These are phyloP conservation scores for Obelidium mucronatum DNA, from an alignment of 192 early-diverging fungal genomes.

Conservation along the genomic window DNA sequence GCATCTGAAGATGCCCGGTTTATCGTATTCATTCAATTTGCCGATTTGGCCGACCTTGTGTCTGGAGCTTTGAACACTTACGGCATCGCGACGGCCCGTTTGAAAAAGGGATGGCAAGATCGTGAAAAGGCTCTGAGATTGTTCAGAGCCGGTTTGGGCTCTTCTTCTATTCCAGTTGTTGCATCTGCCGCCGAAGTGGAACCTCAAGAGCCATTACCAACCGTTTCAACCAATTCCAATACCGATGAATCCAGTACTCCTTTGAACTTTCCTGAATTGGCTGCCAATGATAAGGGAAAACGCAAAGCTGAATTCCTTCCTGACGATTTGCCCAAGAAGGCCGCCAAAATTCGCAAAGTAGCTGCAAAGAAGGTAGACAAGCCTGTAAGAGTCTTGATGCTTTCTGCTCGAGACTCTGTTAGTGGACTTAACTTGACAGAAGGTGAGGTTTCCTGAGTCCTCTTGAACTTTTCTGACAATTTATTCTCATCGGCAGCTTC, in stretches of 20 bases:
- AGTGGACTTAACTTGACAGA: constrained; percentile 41
- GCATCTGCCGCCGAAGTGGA: neutral
- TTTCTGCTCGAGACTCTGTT: constrained; percentile 37
- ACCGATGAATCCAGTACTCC: neutral
- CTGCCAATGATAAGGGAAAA: neutral
- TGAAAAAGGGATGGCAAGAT: constrained; percentile 4
- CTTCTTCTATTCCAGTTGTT: neutral
- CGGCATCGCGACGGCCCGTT: constrained; percentile 17
- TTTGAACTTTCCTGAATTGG: neutral
- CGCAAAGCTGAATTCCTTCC: neutral
- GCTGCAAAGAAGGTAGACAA: constrained; percentile 2
- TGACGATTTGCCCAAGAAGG: neutral
- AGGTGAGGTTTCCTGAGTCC: constrained; percentile 25
- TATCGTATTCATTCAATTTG: constrained; percentile 28
- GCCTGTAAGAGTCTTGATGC: constrained; percentile 32
- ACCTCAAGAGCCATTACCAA: too few relatives aligned
- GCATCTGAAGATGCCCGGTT: neutral
- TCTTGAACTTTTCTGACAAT: neutral
- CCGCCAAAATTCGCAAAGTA: neutral
- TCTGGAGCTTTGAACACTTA: constrained; percentile 19
- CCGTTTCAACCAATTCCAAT: neutral
- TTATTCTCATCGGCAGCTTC: neutral
- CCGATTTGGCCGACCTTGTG: constrained; percentile 24
- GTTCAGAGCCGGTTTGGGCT: constrained; percentile 20
- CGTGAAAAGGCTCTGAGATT: constrained; percentile 22